phyloP scores from a whole-genome alignment of 176 grass and related monocot species.

The Phyllostachys edulis region DNA sequence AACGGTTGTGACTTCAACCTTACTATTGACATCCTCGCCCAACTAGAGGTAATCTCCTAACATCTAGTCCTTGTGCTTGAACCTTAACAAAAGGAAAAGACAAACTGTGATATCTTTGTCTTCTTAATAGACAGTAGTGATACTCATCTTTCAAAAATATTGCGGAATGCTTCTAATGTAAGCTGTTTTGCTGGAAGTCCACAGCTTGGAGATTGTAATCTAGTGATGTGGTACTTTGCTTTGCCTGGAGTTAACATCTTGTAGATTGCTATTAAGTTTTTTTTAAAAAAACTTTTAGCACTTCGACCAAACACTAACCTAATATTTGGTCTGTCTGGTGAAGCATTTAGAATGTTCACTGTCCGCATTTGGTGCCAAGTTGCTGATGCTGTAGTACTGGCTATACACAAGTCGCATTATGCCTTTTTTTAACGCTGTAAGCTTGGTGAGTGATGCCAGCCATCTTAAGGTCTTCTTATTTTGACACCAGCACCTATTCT shows the following conservation, averaged over 20 bases:
- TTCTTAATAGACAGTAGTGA: neutral
- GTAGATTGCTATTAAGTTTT: neutral
- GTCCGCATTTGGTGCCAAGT: neutral
- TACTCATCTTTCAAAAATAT: neutral
- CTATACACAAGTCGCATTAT: neutral
- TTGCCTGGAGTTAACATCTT: neutral
- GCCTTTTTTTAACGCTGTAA: no score
- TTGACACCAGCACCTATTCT: no score
- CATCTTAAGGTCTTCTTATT: no score
- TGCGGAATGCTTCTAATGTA: neutral
- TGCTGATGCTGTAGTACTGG: no score
- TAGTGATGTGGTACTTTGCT: neutral
- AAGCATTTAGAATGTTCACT: neutral
- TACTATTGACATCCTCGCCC: constrained; percentile 1
- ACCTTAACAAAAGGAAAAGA: neutral
- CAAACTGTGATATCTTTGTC: neutral
- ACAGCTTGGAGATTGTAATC: neutral
- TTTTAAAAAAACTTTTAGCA: neutral
- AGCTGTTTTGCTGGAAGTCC: neutral
- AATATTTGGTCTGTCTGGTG: neutral
- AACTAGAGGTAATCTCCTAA: constrained; percentile 55
- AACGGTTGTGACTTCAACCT: constrained; percentile 55
- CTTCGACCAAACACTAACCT: neutral
- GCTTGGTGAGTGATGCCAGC: no score
- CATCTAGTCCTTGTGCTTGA: neutral